These are phyloP conservation scores for Styphnolobium japonicum DNA, from an alignment of 306 rosid genomes.

Conservation along the genomic window DNA sequence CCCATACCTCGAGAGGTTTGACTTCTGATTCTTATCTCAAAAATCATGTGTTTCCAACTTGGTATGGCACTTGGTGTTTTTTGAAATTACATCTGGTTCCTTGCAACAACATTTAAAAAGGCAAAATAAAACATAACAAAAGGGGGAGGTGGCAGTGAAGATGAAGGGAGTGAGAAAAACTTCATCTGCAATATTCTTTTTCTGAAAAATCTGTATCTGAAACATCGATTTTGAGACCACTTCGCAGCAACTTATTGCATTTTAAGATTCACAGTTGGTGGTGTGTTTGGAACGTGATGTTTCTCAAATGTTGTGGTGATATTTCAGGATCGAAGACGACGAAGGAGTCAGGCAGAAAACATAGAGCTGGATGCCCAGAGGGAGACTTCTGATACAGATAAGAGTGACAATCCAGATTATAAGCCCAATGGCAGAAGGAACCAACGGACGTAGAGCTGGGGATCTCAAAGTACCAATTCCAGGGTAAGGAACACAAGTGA, in stretches of 20 bases:
- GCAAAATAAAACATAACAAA: background rate
- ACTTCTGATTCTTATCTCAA: conserved; percentile 22
- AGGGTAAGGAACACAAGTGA: conserved; percentile 18
- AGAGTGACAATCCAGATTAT: conserved; percentile 44
- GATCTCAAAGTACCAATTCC: background rate
- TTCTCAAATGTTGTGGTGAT: background rate
- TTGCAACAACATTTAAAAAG: background rate
- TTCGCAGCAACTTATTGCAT: background rate
- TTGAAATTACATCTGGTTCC: background rate
- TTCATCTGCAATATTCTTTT: background rate
- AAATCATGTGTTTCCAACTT: background rate
- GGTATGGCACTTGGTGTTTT: background rate
- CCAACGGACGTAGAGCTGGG: conserved; percentile 24
- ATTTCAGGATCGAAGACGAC: conserved; percentile 62
- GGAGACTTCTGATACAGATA: conserved; percentile 55
- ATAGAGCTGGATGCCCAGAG: conserved; percentile 34
- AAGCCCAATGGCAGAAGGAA: conserved; percentile 39
- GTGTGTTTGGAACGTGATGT: conserved; percentile 7
- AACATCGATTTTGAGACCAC: background rate
- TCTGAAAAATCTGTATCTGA: background rate
- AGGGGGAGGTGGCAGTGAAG: background rate
- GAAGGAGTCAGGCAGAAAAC: conserved; percentile 53
- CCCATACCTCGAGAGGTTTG: conserved; percentile 80
- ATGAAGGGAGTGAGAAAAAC: background rate
- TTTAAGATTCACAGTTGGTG: background rate